Percentiles rank a stretch among this genome's conserved stretches.
Conservation (phyloP, 2,329 filamentous ascomycete species). For the Aspergillus pseudoviridinutans region DNA sequence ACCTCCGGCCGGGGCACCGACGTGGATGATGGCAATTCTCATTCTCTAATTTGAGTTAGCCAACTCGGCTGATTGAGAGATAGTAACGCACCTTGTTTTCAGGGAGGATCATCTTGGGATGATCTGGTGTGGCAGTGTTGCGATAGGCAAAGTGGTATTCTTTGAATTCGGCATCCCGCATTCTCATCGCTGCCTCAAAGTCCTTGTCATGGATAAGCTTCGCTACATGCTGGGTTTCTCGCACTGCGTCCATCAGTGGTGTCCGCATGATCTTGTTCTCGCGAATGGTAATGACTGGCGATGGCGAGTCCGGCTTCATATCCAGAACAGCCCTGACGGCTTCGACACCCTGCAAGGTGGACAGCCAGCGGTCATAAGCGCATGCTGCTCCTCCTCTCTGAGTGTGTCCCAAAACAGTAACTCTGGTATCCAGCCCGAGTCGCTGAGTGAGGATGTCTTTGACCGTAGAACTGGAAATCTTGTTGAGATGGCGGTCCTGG, state of each 20-base stretch:
- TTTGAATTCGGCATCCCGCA: constrained; percentile 88
- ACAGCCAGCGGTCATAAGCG: constrained; percentile 89
- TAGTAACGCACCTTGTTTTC: constrained; percentile 59
- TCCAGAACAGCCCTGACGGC: constrained; percentile 89
- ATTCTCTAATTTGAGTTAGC: constrained; percentile 60
- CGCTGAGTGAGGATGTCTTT: constrained; percentile 82
- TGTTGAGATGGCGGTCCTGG: constrained; percentile 75
- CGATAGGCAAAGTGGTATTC: constrained; percentile 89
- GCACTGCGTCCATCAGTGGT: constrained; percentile 82
- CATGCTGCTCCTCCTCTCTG: constrained; percentile 90
- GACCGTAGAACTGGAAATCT: constrained; percentile 75
- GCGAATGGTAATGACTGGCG: constrained; percentile 90
- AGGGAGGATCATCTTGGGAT: constrained; percentile 65
- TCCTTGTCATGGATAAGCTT: constrained; percentile 78
- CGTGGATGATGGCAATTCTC: constrained; percentile 93
- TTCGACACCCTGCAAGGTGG: constrained; percentile 89
- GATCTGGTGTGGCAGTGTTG: constrained; percentile 80
- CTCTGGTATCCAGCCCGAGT: constrained; percentile 81
- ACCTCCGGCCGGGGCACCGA: constrained; percentile 91
- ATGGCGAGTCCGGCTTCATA: constrained; percentile 81
- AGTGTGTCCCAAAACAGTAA: constrained; percentile 95
- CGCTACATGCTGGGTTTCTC: constrained; percentile 78
- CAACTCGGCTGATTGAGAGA: not conserved
- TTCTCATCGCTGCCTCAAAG: constrained; percentile 79
- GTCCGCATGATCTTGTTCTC: constrained; percentile 97